Evolutionary conservation across 164 flowering plant genomes (phyloP).

Genomic region (Kalanchoe fedtschenkoi): DNA sequence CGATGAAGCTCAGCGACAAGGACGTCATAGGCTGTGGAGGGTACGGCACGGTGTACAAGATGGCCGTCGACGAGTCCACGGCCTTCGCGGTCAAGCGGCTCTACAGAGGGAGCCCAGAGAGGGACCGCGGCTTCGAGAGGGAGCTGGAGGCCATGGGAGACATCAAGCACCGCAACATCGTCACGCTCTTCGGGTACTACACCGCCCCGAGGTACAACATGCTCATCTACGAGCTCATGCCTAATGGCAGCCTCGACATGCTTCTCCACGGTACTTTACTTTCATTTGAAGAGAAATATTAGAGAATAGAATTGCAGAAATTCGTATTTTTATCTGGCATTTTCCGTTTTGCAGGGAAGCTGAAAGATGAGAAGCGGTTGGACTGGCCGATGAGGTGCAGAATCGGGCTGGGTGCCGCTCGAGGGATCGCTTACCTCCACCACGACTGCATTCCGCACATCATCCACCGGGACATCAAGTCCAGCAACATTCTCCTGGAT

Average conservation of each 20-base stretch:
- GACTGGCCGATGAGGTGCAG: slow-evolving; percentile 81
- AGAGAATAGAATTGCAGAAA: neutral
- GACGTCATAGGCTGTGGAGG: slow-evolving; percentile 89
- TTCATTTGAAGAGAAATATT: neutral
- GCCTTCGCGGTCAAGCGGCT: slow-evolving; percentile 78
- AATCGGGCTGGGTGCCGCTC: slow-evolving; percentile 83
- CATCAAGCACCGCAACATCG: slow-evolving; percentile 82
- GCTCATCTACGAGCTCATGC: slow-evolving; percentile 91
- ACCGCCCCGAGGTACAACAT: slow-evolving; percentile 65
- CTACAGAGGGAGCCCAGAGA: slow-evolving; percentile 48
- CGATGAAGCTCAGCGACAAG: slow-evolving; percentile 59
- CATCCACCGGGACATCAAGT: slow-evolving; percentile 91
- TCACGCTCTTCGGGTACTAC: slow-evolving; percentile 83
- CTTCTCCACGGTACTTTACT: slow-evolving; percentile 53
- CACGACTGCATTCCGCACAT: slow-evolving; percentile 95
- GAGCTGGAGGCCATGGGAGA: slow-evolving; percentile 91
- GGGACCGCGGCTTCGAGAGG: slow-evolving; percentile 78
- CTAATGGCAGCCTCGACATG: slow-evolving; percentile 73
- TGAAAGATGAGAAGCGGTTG: slow-evolving; percentile 31
- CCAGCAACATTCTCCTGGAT: slow-evolving; percentile 86
- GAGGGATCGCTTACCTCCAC: slow-evolving; percentile 88
- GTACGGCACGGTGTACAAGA: slow-evolving; percentile 65
- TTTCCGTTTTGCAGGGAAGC: slow-evolving; percentile 42
- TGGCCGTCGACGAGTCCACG: slow-evolving; percentile 37
- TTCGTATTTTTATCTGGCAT: neutral